Evolutionary conservation across 768 basidiomycete species (phyloP), one percentile per base, ranked within the genome.

Genomic region (Rhizopogon vulgaris): DNA sequence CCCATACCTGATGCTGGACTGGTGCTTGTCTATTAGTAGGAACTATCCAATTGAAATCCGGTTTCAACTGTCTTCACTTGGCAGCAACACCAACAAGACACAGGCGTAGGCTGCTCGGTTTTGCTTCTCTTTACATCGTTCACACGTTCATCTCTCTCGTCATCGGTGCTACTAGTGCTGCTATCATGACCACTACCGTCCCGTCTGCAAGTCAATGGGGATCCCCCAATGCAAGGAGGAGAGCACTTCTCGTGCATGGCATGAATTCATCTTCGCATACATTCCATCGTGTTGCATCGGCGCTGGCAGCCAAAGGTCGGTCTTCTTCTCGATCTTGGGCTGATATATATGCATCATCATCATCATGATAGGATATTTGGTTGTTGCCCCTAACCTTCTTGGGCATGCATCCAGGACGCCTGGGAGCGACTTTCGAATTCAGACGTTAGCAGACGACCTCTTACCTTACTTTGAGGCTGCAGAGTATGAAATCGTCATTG

Each of bases 321-420:
- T 39, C 12, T 38, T 41, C n/a, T 8, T 25, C 17, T 36, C 17
- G 30, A 30, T 22, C 28, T 24, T 14, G 34, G 34, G 34, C 34
- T 28, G 6, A 52, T 32, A 1, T 15, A 24, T 17, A 32, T 41
- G n/a, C 25, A 28, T 22, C 2, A 22, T 22, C 2, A 22, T 22
- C 1, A 22, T 22, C 2, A 22, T 22, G 22, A 22, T 52, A 66
- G 66, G 62, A 28, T 64, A 57, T 18, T 53, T 57, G 17, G 62
- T 64, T 37, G 51, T 28, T 0, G 64, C 62, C n/a, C 64, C 64
- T 4, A 60, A 60, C 38, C 28, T 60, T 3, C 57, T 64, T 18
- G 62, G 62, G 6, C 66, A 66, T 17, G 62, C 57, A 28, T 56
- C 60, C n/a, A 30, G 4, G 0, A 18, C n/a, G 14, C 47, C 53